Conservation (phyloP, 2,329 filamentous ascomycete species). For the Hymenoscyphus fructigenus region DNA sequence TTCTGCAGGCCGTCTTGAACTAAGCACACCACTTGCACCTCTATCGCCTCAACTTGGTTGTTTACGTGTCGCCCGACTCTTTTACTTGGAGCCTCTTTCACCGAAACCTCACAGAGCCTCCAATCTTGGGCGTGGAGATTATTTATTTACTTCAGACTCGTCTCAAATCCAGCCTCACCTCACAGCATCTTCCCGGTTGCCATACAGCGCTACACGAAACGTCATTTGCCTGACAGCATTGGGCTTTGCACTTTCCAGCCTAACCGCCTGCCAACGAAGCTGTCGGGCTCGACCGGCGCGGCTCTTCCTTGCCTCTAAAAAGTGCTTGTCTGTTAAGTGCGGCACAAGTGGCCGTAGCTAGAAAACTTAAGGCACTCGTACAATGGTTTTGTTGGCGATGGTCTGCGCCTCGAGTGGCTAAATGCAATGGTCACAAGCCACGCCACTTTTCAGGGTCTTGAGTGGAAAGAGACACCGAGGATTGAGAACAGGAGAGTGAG, state of each 20-base stretch:
- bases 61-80: background rate
- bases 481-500: background rate
- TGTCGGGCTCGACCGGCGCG: background rate
- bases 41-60: background rate
- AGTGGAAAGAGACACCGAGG: background rate
- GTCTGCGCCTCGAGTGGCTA: constrained; percentile 2
- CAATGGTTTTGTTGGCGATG: background rate
- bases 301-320: background rate
- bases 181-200: background rate
- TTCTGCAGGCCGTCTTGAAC: background rate
- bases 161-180: background rate
- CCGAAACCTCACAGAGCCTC: background rate
- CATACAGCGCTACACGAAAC: background rate
- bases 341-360: background rate
- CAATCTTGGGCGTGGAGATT: background rate
- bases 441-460: background rate
- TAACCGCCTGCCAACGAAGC: background rate
- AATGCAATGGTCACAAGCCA: background rate
- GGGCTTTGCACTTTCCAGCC: background rate
- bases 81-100: background rate
- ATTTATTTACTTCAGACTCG: no score
- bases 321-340: background rate
- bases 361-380: background rate
- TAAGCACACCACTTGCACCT: background rate
- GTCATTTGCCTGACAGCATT: constrained; percentile 1